Base-by-base conservation (phyloP, 2,329 filamentous ascomycete species). In the Diaporthe ilicicola region DNA sequence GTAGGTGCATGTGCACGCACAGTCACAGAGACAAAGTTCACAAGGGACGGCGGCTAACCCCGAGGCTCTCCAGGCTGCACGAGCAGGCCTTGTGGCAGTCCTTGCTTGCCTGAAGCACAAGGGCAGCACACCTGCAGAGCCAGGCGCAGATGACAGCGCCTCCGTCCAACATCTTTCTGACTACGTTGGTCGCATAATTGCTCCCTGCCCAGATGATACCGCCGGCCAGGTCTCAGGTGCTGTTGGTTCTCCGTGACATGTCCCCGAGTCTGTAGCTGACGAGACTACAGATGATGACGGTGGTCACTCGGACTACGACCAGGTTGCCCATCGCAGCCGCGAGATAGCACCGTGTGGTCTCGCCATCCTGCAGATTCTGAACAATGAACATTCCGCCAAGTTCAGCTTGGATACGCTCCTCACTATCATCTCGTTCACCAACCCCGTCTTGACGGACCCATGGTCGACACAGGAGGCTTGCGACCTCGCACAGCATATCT, bases 401-500 rank as follows among this genome's bases (percentile, higher is more conserved):
- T 64, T 77, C 22, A 73, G 74, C 42, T 65, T 74, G 9, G 72
- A 79, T 9, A 70, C 77, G 3, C 70, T 84, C 1, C 73, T 81
- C 65, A 79, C 79, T 4, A 64, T 83, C 5, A 73, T 81, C 13
- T 77, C 80, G 1, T 81, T 81, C 71, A 51, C 66, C 22, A 15
- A 37, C 34, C 42, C 29, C 54, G 29, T 19, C 29, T 12, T 37
- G 44, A 76, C 77, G 7, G 78, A 80, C 39, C 73, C 75, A 13
- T 78, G 76, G 76, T 70, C 81, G 4, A 83, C 81, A 1, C 19
- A 70, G 1, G 64, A 75, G 3, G 77, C 81, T 1, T 76, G 79
- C 6, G n/a, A 62, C 0, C 62, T 75, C 0, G 82, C 86, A 1
- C 48, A 50, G 0, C 46, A 59, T 2, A 72, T 87, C 1, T 73